Evolutionary conservation across 306 rosid genomes (phyloP).

Genomic region (Prunus persica): DNA sequence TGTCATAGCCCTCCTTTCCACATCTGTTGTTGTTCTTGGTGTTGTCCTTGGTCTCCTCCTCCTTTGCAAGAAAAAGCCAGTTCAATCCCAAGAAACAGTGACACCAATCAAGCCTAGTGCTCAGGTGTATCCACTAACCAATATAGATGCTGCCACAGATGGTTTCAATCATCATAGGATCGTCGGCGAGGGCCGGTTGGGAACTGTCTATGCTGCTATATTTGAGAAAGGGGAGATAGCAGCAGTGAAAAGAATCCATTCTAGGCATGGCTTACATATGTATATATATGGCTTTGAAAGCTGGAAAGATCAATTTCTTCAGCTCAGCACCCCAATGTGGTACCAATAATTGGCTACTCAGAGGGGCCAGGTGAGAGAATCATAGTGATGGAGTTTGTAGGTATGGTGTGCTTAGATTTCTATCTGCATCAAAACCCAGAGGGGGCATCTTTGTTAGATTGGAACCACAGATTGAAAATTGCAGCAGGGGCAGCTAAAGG

Average conservation of each 20-base stretch:
- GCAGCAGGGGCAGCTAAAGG: conserved; percentile 86
- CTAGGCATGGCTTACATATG: too few species aligned
- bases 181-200: conserved; percentile 70
- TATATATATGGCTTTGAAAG: too few species aligned
- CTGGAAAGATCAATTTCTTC: conserved; percentile 58
- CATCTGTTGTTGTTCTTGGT: conserved; percentile 44
- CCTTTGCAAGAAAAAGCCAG: conserved; percentile 53
- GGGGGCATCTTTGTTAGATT: conserved; percentile 47
- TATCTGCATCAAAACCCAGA: conserved; percentile 64
- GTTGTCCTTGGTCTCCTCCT: conserved; percentile 39
- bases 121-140: conserved; percentile 42
- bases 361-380: conserved; percentile 92
- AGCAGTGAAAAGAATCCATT: conserved; percentile 73
- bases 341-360: conserved; percentile 70
- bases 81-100: conserved; percentile 47
- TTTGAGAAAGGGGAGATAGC: conserved; percentile 38
- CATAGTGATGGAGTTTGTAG: conserved; percentile 60
- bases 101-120: conserved; percentile 41
- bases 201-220: conserved; percentile 70
- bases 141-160: conserved; percentile 66
- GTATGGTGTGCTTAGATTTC: conserved; percentile 53
- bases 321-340: conserved; percentile 76
- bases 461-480: conserved; percentile 58
- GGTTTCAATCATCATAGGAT: conserved; percentile 69
- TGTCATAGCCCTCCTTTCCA: conserved; percentile 41